Evolutionary conservation across 768 basidiomycete genomes (phyloP).

Genomic region (Favolaschia claudopus): DNA sequence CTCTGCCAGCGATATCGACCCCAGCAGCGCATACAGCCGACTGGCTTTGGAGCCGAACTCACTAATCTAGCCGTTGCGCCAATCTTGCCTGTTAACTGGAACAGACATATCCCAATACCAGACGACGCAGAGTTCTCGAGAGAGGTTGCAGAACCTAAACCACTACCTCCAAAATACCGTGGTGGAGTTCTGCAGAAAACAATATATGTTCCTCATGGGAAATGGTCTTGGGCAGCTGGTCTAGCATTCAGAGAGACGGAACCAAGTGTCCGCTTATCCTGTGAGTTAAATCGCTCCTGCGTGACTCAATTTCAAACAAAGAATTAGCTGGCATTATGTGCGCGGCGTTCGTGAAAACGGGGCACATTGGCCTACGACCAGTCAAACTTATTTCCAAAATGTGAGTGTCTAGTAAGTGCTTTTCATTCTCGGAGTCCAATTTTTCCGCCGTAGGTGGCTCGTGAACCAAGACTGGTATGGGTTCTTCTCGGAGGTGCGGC

Average conservation of each 20-base stretch:
- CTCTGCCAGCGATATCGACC: conserved; percentile 15
- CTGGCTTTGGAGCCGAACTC: not conserved
- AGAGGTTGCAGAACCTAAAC: too few relatives aligned
- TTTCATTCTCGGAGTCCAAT: not conserved
- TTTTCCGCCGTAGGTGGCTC: conserved; percentile 22
- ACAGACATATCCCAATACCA: too few relatives aligned
- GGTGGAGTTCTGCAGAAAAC: conserved; percentile 6
- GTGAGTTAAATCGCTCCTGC: not conserved
- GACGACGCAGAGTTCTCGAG: too few relatives aligned
- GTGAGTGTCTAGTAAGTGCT: conserved; percentile 31
- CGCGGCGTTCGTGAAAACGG: conserved; percentile 44
- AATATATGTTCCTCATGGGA: conserved; percentile 26
- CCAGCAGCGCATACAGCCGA: not conserved
- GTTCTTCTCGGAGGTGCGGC: conserved; percentile 68
- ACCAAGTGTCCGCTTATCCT: conserved; percentile 21
- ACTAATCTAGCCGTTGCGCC: not conserved
- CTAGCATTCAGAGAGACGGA: conserved; percentile 21
- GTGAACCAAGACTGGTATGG: conserved; percentile 39
- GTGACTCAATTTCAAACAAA: not conserved
- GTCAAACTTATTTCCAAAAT: conserved; percentile 46
- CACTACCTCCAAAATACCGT: not conserved
- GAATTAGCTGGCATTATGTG: conserved; percentile 44
- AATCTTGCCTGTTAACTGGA: conserved; percentile 18
- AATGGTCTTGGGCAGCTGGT: conserved; percentile 30
- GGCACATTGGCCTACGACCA: conserved; percentile 33